phyloP scores from a whole-genome alignment of 352 stramenopile genomes.

The Globisporangium barbulae region DNA sequence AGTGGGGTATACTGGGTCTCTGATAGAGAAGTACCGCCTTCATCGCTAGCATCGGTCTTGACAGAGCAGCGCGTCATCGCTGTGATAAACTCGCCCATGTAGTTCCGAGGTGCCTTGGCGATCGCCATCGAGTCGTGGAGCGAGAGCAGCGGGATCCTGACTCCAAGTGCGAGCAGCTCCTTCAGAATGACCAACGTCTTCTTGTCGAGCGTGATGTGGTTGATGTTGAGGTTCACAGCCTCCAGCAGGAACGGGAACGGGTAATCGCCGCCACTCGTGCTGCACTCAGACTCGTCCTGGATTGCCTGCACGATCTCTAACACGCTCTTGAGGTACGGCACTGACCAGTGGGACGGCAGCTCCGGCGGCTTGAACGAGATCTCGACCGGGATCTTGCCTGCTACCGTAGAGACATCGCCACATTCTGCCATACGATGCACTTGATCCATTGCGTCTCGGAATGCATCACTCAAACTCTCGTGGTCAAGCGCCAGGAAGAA shows the following conservation, averaged over 20 bases:
- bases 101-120: slow-evolving; percentile 3
- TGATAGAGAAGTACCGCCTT: not conserved
- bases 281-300: slow-evolving; percentile 12
- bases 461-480: slow-evolving; percentile 7
- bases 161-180: slow-evolving; percentile 9
- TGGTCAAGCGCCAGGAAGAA: slow-evolving; percentile 18
- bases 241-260: slow-evolving; percentile 13
- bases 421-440: not conserved
- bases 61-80: slow-evolving; percentile 7
- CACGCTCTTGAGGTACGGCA: slow-evolving; percentile 19
- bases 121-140: slow-evolving; percentile 10
- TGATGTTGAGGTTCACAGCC: slow-evolving; percentile 10
- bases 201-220: slow-evolving; percentile 11
- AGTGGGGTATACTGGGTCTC: not conserved
- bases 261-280: slow-evolving; percentile 9
- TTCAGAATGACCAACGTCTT: slow-evolving; percentile 5
- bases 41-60: not conserved
- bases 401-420: not conserved
- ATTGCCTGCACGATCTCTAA: slow-evolving; percentile 17
- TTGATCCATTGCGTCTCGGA: slow-evolving; percentile 10
- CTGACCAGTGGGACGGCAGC: slow-evolving; percentile 12
- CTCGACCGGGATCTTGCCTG: slow-evolving; percentile 9
- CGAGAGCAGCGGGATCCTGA: slow-evolving; percentile 11
- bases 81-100: slow-evolving; percentile 15
- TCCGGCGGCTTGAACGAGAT: slow-evolving; percentile 15